phyloP scores from a whole-genome alignment of 352 stramenopile genomes.

The Globisporangium recalcitrans region DNA sequence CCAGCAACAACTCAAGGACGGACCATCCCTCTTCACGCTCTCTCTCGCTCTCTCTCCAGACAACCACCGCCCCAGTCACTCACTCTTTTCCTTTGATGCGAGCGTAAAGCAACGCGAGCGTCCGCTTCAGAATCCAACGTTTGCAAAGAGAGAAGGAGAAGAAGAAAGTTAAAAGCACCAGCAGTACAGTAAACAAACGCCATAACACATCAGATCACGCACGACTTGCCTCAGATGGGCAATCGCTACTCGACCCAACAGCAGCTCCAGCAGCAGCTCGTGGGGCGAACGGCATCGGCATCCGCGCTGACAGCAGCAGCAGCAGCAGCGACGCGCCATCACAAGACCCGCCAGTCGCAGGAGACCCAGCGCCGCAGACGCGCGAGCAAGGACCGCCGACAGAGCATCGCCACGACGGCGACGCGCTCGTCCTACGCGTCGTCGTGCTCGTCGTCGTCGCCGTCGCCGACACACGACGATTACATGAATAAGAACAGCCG shows the following conservation, averaged over 20 bases:
- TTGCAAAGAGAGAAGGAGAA: conserved; percentile 1
- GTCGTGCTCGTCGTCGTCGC: not conserved
- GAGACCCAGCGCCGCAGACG: conserved; percentile 6
- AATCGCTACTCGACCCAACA: conserved; percentile 5
- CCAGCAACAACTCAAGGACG: not conserved
- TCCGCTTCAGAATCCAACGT: conserved; percentile 9
- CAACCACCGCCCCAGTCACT: not conserved
- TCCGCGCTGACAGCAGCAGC: not conserved
- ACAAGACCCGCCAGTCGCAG: conserved; percentile 16
- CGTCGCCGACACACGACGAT: not conserved
- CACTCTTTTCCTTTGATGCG: not conserved
- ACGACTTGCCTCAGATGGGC: conserved; percentile 8
- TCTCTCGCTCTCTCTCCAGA: too few relatives aligned
- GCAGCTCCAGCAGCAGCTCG: conserved; percentile 6
- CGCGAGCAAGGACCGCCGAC: not conserved
- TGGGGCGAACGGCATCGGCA: not conserved
- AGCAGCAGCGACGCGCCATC: conserved; percentile 1
- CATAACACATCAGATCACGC: not conserved
- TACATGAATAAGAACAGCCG: conserved; percentile 4
- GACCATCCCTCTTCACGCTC: not conserved
- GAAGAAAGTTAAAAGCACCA: not conserved
- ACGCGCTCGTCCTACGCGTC: conserved; percentile 6
- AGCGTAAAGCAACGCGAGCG: not conserved
- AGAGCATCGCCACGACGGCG: conserved; percentile 4
- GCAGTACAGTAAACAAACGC: not conserved